Conservation (phyloP, 352 stramenopile genomes). For the Nothophytophthora sp. region DNA sequence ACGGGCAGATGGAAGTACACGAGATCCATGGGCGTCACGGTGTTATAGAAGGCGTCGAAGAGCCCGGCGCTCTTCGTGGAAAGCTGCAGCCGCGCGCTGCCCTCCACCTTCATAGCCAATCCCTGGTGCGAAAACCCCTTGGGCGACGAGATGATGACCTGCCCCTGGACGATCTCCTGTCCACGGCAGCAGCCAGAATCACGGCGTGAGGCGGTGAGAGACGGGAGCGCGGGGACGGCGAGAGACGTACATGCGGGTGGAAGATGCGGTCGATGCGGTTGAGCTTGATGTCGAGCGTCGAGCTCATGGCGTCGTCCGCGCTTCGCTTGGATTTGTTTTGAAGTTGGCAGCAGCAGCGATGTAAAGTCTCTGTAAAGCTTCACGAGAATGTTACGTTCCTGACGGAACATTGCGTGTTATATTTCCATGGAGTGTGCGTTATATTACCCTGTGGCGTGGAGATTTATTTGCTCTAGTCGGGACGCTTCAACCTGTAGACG, state of each 20-base stretch:
- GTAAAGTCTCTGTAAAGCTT: too few species aligned
- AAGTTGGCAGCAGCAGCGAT: not conserved
- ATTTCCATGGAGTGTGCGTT: too few species aligned
- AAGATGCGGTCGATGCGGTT: slow-evolving; percentile 88
- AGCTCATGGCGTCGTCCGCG: slow-evolving; percentile 52
- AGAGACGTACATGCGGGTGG: slow-evolving; percentile 61
- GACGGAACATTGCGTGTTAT: too few species aligned
- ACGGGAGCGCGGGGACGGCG: not conserved
- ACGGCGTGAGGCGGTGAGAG: not conserved
- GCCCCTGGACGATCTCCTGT: slow-evolving; percentile 82
- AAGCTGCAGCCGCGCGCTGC: slow-evolving; percentile 77
- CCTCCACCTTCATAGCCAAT: slow-evolving; percentile 84
- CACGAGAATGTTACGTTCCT: too few species aligned
- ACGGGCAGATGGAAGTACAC: slow-evolving; percentile 86
- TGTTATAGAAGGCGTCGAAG: slow-evolving; percentile 87
- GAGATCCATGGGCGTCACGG: slow-evolving; percentile 72
- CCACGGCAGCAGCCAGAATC: not conserved
- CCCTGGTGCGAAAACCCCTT: slow-evolving; percentile 85
- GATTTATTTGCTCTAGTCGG: too few species aligned
- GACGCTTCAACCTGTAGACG: too few species aligned
- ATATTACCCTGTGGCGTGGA: too few species aligned
- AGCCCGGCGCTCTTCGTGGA: slow-evolving; percentile 78
- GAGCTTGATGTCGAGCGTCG: slow-evolving; percentile 83
- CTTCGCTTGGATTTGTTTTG: slow-evolving; percentile 13
- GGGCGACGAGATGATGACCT: slow-evolving; percentile 84